These are phyloP conservation scores for Wickerhamiella hasegawae DNA, from an alignment of 805 yeast genomes.

Conservation along the genomic window DNA sequence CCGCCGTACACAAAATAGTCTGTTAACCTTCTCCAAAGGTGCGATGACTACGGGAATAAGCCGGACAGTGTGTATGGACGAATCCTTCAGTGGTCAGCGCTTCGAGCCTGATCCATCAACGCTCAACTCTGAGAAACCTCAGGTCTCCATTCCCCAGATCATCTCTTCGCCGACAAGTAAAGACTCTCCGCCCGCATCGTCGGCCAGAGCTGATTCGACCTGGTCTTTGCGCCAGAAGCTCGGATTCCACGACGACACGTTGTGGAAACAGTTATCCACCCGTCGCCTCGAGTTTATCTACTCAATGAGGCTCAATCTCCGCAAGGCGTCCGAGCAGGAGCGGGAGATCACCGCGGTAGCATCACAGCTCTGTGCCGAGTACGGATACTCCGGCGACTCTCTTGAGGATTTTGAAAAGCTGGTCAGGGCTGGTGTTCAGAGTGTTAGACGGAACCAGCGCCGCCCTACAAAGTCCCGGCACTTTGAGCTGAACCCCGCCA, in stretches of 20 bases:
- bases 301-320: slow-evolving; percentile 39
- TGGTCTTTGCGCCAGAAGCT: slow-evolving; percentile 44
- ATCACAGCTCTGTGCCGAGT: slow-evolving; percentile 57
- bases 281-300: slow-evolving; percentile 81
- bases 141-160: too few relatives aligned
- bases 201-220: slow-evolving; percentile 20
- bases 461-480: slow-evolving; percentile 5
- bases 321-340: slow-evolving; percentile 89
- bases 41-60: too few relatives aligned
- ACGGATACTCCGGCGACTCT: slow-evolving; percentile 43
- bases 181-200: neutral
- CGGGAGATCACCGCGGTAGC: slow-evolving; percentile 68
- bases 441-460: slow-evolving; percentile 67
- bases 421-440: slow-evolving; percentile 86
- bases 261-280: slow-evolving; percentile 86
- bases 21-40: too few relatives aligned
- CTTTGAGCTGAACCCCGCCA: too few relatives aligned
- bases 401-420: slow-evolving; percentile 70
- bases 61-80: too few relatives aligned
- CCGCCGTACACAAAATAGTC: too few relatives aligned
- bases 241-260: slow-evolving; percentile 61
- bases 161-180: too few relatives aligned
- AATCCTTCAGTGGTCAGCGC: too few relatives aligned
- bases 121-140: too few relatives aligned
- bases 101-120: too few relatives aligned